Conservation (phyloP, 805 yeast species). For the Candida cerambycidarum region DNA sequence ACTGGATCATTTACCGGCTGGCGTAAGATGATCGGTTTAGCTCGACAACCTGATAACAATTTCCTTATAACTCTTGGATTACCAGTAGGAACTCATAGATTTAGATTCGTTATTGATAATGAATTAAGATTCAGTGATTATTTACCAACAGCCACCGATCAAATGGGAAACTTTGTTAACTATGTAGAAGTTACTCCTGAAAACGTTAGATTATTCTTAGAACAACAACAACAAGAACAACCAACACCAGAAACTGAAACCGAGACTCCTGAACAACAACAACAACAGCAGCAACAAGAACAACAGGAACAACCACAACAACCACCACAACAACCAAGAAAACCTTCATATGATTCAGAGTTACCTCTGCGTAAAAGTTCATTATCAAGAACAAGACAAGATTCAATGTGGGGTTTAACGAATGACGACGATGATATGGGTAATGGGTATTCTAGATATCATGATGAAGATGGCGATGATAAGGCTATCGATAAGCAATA, state of each 20-base stretch:
- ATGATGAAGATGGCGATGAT: constrained; percentile 49
- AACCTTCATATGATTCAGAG: constrained; percentile 10
- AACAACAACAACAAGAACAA: constrained; percentile 24
- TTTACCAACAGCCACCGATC: constrained; percentile 96
- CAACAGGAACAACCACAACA: constrained; percentile 1
- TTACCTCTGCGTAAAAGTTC: constrained; percentile 28
- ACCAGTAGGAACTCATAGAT: constrained; percentile 90
- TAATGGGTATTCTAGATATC: constrained; percentile 73
- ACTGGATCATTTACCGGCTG: constrained; percentile 98
- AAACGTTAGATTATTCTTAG: constrained; percentile 29
- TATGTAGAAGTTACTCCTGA: constrained; percentile 73
- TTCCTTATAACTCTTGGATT: constrained; percentile 71
- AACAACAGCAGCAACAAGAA: too few species aligned
- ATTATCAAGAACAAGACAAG: constrained; percentile 39
- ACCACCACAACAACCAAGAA: constrained; percentile 7
- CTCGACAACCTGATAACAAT: constrained; percentile 50
- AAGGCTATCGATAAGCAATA: constrained; percentile 14
- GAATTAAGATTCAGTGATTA: constrained; percentile 85
- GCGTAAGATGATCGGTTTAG: constrained; percentile 94
- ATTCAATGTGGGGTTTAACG: constrained; percentile 63
- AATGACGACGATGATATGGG: constrained; percentile 82
- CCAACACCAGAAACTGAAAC: not conserved
- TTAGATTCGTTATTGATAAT: constrained; percentile 91
- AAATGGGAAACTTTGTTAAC: constrained; percentile 93
- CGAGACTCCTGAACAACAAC: not conserved